These are phyloP conservation scores for Talaromyces rugulosus DNA, from an alignment of 2,329 filamentous ascomycete genomes.

Conservation along the genomic window DNA sequence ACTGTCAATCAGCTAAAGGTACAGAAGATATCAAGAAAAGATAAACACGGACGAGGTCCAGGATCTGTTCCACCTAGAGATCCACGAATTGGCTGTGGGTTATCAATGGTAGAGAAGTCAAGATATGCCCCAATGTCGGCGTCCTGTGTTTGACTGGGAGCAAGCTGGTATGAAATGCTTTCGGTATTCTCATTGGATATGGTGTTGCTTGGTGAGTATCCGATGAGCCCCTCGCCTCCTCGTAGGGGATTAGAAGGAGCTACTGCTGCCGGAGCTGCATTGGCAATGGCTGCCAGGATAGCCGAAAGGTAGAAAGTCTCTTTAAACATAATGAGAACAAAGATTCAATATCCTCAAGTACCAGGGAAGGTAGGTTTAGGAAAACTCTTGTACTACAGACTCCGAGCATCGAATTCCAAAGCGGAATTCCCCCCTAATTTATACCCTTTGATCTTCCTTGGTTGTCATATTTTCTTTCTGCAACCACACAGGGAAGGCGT, in stretches of 20 bases:
- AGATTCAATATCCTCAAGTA: neutral
- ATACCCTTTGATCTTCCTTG: neutral
- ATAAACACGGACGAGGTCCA: conserved; percentile 41
- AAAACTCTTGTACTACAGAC: neutral
- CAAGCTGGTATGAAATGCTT: conserved; percentile 38
- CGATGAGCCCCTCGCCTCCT: conserved; percentile 30
- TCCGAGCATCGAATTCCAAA: neutral
- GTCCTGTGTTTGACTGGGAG: conserved; percentile 49
- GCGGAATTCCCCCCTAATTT: neutral
- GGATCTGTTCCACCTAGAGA: conserved; percentile 48
- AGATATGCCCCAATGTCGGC: conserved; percentile 50
- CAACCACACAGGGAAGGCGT: neutral
- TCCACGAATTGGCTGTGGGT: conserved; percentile 56
- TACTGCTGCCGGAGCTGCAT: conserved; percentile 20
- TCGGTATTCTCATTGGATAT: conserved; percentile 33
- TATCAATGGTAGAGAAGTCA: conserved; percentile 49
- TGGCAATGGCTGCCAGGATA: neutral
- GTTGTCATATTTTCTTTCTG: neutral
- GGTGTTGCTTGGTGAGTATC: conserved; percentile 36
- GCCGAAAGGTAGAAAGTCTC: neutral
- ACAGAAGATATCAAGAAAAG: neutral
- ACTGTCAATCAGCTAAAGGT: neutral
- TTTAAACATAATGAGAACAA: neutral
- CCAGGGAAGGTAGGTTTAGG: neutral
- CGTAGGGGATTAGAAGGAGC: conserved; percentile 22